Percentiles rank a stretch among this genome's conserved stretches.
These are phyloP conservation scores for Pseudogymnoascus sp. DNA, from an alignment of 2,329 filamentous ascomycete genomes.

Conservation along the genomic window DNA sequence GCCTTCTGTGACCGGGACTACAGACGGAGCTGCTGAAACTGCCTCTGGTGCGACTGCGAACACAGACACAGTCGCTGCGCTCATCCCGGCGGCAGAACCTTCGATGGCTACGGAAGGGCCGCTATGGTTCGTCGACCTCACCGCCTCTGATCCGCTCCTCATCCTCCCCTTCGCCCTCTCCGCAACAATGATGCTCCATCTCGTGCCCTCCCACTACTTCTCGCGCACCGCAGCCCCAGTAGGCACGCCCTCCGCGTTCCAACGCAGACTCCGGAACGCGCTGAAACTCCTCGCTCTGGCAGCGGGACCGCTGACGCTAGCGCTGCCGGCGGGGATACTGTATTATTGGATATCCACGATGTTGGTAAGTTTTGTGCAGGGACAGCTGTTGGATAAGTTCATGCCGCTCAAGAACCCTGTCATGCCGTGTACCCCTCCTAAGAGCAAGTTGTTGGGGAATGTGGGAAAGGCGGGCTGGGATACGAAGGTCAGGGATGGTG, in stretches of 20 bases:
- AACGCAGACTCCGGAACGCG: slow-evolving; percentile 25
- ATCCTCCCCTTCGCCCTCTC: slow-evolving; percentile 42
- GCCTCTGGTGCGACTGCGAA: slow-evolving; percentile 1
- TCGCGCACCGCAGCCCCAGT: slow-evolving; percentile 11
- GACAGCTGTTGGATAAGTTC: slow-evolving; percentile 31
- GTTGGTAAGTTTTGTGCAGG: slow-evolving; percentile 35
- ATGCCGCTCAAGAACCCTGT: slow-evolving; percentile 31
- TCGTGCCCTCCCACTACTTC: slow-evolving; percentile 24
- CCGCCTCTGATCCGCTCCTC: slow-evolving; percentile 43
- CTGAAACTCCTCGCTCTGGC: slow-evolving; percentile 34
- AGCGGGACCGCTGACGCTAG: slow-evolving; percentile 31
- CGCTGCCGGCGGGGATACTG: slow-evolving; percentile 38
- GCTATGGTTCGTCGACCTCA: slow-evolving; percentile 53
- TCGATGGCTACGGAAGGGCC: slow-evolving; percentile 48
- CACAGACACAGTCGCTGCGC: slow-evolving; percentile 17
- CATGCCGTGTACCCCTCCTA: slow-evolving; percentile 21
- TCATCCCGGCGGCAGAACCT: slow-evolving; percentile 34
- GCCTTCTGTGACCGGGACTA: background rate
- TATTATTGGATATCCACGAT: slow-evolving; percentile 44
- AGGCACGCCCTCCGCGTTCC: slow-evolving; percentile 18
- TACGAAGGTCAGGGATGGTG: background rate
- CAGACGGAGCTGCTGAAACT: background rate
- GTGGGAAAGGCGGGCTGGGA: background rate
- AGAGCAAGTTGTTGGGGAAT: background rate
- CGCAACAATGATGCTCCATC: slow-evolving; percentile 40